phyloP scores from a whole-genome alignment of 305 asterid genomes.

The Plantago rigida region DNA sequence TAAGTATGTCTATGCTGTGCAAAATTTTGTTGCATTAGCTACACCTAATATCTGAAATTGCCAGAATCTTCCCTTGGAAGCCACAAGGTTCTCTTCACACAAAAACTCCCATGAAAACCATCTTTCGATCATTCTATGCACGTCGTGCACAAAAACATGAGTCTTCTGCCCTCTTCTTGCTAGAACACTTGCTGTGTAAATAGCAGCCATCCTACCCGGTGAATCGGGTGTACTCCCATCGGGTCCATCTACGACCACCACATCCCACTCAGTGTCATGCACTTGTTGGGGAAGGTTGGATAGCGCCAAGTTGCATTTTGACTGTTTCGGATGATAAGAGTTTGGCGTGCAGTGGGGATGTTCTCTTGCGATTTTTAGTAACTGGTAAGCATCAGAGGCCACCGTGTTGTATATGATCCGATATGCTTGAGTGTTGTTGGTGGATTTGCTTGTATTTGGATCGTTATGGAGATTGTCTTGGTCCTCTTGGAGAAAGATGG shows the following conservation, averaged over 20 bases:
- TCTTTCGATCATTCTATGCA: constrained; percentile 62
- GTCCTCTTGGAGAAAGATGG: constrained; percentile 47
- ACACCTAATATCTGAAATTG: constrained; percentile 37
- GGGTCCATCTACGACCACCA: constrained; percentile 73
- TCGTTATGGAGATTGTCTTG: constrained; percentile 12
- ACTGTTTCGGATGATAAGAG: constrained; percentile 9
- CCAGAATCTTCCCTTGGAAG: constrained; percentile 79
- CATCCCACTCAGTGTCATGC: constrained; percentile 54
- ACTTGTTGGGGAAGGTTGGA: constrained; percentile 44
- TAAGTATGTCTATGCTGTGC: constrained; percentile 26
- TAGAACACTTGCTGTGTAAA: constrained; percentile 54
- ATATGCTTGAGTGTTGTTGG: constrained; percentile 32
- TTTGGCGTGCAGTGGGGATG: constrained; percentile 33
- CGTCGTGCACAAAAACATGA: constrained; percentile 64
- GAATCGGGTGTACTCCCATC: constrained; percentile 49
- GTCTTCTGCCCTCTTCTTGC: constrained; percentile 52
- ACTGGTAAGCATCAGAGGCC: constrained; percentile 59
- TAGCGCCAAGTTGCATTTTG: constrained; percentile 49
- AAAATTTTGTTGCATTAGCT: constrained; percentile 44
- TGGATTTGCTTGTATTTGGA: constrained; percentile 21
- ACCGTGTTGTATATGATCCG: constrained; percentile 45
- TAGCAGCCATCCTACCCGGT: constrained; percentile 75
- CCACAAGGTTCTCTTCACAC: constrained; percentile 63
- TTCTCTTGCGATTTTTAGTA: constrained; percentile 53
- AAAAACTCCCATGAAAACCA: constrained; percentile 86